A percentile compares a stretch with the other conserved stretches of the same genome.
These are phyloP conservation scores for Verticillium zaregamsianum DNA, from an alignment of 2,329 filamentous ascomycete species.

Conservation along the genomic window DNA sequence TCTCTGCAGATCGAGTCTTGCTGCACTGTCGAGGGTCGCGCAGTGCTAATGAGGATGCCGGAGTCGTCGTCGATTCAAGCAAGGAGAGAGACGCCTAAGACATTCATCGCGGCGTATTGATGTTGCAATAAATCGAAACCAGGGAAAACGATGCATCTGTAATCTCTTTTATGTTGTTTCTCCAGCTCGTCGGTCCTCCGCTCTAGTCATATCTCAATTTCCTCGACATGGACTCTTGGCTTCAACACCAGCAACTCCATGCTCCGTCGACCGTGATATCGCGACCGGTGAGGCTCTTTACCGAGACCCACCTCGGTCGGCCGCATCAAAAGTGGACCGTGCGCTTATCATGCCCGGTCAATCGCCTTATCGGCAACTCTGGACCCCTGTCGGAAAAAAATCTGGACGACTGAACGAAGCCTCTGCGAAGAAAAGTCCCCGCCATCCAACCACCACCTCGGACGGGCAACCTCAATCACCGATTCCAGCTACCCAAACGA, in stretches of 20 bases:
- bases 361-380: slow-evolving; percentile 8
- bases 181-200: too few species aligned
- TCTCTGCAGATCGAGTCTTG: not conserved
- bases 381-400: slow-evolving; percentile 7
- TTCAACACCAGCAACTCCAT: not conserved
- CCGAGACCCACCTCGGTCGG: slow-evolving; percentile 5
- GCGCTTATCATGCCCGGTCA: slow-evolving; percentile 5
- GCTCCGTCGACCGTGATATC: not conserved
- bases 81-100: not conserved
- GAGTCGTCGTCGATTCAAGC: not conserved
- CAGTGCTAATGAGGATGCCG: not conserved
- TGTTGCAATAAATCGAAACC: too few species aligned
- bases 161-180: too few species aligned
- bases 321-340: not conserved
- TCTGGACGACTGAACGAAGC: slow-evolving; percentile 9
- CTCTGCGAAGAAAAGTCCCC: slow-evolving; percentile 10
- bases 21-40: not conserved
- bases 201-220: too few species aligned
- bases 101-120: too few species aligned
- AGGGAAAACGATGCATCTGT: too few species aligned
- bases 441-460: slow-evolving; percentile 3
- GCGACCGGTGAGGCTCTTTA: not conserved
- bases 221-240: too few species aligned
- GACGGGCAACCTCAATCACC: not conserved
- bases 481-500: not conserved